phyloP scores from a whole-genome alignment of 495 filamentous ascomycete species.

The Xylaria scruposa region DNA sequence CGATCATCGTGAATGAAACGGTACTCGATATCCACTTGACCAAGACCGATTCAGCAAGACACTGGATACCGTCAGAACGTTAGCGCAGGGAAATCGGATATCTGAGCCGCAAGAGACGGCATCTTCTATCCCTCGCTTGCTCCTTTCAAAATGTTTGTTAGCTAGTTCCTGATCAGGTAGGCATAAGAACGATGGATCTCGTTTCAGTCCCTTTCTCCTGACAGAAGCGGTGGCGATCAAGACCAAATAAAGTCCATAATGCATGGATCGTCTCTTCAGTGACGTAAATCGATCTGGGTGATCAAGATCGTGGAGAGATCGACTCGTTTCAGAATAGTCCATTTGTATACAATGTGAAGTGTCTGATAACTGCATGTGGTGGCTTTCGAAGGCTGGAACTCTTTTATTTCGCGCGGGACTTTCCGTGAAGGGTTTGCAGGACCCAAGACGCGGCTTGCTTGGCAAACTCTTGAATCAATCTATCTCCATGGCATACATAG shows the following conservation, averaged over 20 bases:
- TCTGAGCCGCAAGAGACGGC: not conserved
- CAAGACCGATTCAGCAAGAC: not conserved
- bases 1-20: not conserved
- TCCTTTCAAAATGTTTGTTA: not conserved
- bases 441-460: not conserved
- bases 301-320: not conserved
- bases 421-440: not conserved
- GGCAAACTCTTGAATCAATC: not conserved
- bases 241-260: not conserved
- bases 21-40: not conserved
- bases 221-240: not conserved
- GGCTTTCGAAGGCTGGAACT: not conserved
- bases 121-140: not conserved
- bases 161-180: not conserved
- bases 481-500: not conserved
- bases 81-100: not conserved
- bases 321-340: not conserved
- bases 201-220: not conserved
- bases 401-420: not conserved
- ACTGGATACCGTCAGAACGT: not conserved
- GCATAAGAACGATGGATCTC: not conserved
- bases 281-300: not conserved
- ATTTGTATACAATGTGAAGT: not conserved
- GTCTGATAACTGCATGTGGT: not conserved
- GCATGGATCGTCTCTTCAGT: not conserved